Evolutionary conservation across 2,329 filamentous ascomycete species (phyloP).

Genomic region (Aspergillus clavatus): DNA sequence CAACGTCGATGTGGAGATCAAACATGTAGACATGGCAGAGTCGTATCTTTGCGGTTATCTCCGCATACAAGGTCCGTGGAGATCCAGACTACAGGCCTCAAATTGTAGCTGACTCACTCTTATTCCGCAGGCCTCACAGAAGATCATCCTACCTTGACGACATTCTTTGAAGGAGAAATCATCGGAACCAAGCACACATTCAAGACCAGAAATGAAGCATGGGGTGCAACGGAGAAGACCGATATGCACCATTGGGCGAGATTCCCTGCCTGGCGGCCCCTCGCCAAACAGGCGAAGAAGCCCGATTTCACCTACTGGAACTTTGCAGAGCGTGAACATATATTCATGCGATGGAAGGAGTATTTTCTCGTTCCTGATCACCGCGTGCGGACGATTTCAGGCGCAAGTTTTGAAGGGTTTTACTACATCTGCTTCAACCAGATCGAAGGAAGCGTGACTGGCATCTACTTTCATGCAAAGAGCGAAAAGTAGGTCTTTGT

Average conservation of each 20-base stretch:
- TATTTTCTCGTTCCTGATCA: slow-evolving; percentile 96
- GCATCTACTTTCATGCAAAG: slow-evolving; percentile 97
- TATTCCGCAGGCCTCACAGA: slow-evolving; percentile 70
- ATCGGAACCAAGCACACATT: slow-evolving; percentile 96
- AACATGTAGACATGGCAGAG: slow-evolving; percentile 90
- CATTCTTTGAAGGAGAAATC: slow-evolving; percentile 97
- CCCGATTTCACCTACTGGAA: slow-evolving; percentile 60
- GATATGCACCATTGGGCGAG: slow-evolving; percentile 91
- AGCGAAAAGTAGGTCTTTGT: slow-evolving; percentile 76
- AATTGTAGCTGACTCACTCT: slow-evolving; percentile 3
- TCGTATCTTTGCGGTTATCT: slow-evolving; percentile 94
- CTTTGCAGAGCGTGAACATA: slow-evolving; percentile 72
- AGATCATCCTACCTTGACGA: slow-evolving; percentile 94
- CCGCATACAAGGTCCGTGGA: slow-evolving; percentile 74
- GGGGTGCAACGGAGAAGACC: slow-evolving; percentile 88
- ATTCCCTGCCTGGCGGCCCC: slow-evolving; percentile 79
- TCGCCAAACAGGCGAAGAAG: slow-evolving; percentile 59
- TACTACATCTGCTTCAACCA: slow-evolving; percentile 99
- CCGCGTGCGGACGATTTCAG: slow-evolving; percentile 80
- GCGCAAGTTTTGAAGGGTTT: slow-evolving; percentile 96
- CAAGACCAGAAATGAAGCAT: slow-evolving; percentile 78
- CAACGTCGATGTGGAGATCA: slow-evolving; percentile 93
- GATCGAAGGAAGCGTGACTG: slow-evolving; percentile 74
- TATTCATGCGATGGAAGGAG: slow-evolving; percentile 99
- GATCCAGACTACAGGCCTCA: slow-evolving; percentile 5